A percentile compares a stretch with the other conserved stretches of the same genome.
Evolutionary conservation across 352 stramenopile genomes (phyloP).

Genomic region (Thraustotheca clavata): DNA sequence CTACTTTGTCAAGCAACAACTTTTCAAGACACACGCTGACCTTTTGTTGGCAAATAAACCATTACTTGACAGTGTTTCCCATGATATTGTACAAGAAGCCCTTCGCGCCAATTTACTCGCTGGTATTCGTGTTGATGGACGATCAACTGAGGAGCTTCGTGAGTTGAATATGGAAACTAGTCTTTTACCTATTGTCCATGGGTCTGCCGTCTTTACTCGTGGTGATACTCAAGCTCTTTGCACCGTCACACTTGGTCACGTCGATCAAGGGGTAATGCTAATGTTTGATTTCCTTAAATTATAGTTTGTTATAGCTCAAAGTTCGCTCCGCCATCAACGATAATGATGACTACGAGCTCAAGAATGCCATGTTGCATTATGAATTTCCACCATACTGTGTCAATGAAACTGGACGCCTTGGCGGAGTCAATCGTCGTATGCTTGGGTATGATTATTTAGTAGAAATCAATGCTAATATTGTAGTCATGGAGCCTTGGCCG

Average conservation of each 20-base stretch:
- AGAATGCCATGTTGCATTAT: conserved; percentile 96
- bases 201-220: conserved; percentile 80
- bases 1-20: conserved; percentile 51
- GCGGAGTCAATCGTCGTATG: conserved; percentile 87
- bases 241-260: conserved; percentile 80
- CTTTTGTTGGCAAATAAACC: conserved; percentile 30
- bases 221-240: conserved; percentile 87
- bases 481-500: conserved; percentile 93
- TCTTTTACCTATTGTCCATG: conserved; percentile 84
- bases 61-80: conserved; percentile 50
- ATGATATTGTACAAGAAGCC: conserved; percentile 70
- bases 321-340: conserved; percentile 53
- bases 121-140: conserved; percentile 74
- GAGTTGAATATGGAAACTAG: conserved; percentile 76
- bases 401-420: conserved; percentile 88
- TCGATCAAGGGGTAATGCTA: conserved; percentile 43
- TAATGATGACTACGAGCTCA: conserved; percentile 35
- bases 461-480: background rate
- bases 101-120: conserved; percentile 54
- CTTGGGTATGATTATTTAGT: conserved; percentile 45
- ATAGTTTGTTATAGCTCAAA: conserved; percentile 27
- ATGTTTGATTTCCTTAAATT: background rate
- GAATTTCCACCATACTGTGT: conserved; percentile 97
- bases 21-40: conserved; percentile 41
- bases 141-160: conserved; percentile 72